phyloP scores from a whole-genome alignment of 148 eudicot species.

The Arctostaphylos glauca region DNA sequence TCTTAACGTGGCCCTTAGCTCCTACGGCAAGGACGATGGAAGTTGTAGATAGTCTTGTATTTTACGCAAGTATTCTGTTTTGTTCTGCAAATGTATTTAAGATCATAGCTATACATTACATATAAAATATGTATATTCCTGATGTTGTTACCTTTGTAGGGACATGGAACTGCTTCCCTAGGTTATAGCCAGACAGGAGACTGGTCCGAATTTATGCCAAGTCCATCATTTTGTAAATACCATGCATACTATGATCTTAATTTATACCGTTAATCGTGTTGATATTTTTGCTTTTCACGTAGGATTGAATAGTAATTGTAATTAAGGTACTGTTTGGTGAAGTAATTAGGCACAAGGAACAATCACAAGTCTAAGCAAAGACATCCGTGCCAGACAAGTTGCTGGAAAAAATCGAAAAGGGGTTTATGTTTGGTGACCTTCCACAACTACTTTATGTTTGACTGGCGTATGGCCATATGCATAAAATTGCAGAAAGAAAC shows the following conservation, averaged over 20 bases:
- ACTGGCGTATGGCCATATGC: too few species aligned
- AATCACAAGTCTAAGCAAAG: neutral
- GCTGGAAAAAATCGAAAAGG: neutral
- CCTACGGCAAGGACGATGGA: neutral
- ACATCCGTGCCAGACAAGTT: neutral
- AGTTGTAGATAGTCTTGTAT: neutral
- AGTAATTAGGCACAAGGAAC: neutral
- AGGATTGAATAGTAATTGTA: too few species aligned
- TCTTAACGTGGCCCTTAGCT: constrained; percentile 14
- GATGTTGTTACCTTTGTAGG: neutral
- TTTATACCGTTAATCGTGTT: neutral
- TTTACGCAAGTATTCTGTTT: neutral
- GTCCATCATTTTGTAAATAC: neutral
- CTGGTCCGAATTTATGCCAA: neutral
- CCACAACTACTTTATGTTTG: neutral
- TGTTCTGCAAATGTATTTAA: neutral
- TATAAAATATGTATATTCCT: neutral
- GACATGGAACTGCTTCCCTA: neutral
- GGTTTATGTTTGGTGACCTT: neutral
- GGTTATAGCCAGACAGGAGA: neutral
- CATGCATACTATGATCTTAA: neutral
- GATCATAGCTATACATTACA: neutral
- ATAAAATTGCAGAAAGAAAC: neutral
- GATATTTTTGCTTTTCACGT: neutral
- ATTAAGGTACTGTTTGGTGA: neutral